phyloP scores from a whole-genome alignment of 306 rosid species.

The Dalbergia oliveri region DNA sequence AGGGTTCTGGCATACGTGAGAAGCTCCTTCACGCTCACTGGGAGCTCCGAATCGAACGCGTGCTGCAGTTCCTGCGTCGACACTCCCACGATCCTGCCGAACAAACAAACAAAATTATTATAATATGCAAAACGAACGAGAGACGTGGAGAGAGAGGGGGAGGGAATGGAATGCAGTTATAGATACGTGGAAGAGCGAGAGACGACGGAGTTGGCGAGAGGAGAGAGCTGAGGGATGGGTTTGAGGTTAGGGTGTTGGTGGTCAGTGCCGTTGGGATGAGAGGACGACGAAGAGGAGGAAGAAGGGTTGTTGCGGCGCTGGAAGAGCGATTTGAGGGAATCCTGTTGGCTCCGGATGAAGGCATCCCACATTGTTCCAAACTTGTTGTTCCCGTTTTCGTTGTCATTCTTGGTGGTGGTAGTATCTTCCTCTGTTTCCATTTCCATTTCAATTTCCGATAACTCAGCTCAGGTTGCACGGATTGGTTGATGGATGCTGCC shows the following conservation, averaged over 20 bases:
- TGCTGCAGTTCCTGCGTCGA: slow-evolving; percentile 73
- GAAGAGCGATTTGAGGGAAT: slow-evolving; percentile 64
- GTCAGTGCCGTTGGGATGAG: not conserved
- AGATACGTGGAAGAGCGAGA: slow-evolving; percentile 78
- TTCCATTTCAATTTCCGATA: not conserved
- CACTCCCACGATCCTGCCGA: slow-evolving; percentile 69
- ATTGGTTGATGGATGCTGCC: not conserved
- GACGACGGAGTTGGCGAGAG: slow-evolving; percentile 84
- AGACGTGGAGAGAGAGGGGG: too few species aligned
- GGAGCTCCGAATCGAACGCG: slow-evolving; percentile 73
- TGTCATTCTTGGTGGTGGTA: not conserved
- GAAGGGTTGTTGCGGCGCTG: slow-evolving; percentile 52
- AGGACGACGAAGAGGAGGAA: not conserved
- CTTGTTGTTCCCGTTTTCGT: slow-evolving; percentile 38
- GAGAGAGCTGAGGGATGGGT: slow-evolving; percentile 81
- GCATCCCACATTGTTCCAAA: slow-evolving; percentile 57
- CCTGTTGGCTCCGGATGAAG: slow-evolving; percentile 50
- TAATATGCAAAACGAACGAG: too few species aligned
- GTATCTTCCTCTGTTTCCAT: not conserved
- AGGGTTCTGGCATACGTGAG: slow-evolving; percentile 75
- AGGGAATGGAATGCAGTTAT: not conserved
- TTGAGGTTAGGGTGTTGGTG: slow-evolving; percentile 34
- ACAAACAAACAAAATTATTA: too few species aligned
- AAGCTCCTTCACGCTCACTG: slow-evolving; percentile 64
- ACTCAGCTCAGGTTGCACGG: not conserved